Conservation (phyloP, 2,329 filamentous ascomycete genomes). For the Stylonectria norvegica region DNA sequence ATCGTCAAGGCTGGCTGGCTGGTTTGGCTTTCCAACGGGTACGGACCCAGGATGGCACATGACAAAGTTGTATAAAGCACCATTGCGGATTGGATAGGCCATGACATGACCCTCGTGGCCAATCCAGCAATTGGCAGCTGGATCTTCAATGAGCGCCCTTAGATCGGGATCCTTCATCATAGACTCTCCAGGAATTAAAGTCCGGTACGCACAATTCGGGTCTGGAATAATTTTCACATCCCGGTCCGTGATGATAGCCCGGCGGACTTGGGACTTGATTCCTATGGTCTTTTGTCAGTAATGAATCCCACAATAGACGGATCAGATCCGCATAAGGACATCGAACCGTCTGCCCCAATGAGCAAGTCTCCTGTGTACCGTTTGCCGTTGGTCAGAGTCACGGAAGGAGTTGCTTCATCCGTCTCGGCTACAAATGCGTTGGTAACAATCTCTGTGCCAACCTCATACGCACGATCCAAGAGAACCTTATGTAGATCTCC, state of each 20-base stretch:
- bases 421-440: background rate
- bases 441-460: background rate
- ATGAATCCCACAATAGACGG: background rate
- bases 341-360: constrained; percentile 60
- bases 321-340: constrained; percentile 41
- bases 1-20: background rate
- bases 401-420: background rate
- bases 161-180: constrained; percentile 47
- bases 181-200: constrained; percentile 51
- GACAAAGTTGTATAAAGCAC: constrained; percentile 61
- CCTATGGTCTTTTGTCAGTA: background rate
- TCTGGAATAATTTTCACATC: constrained; percentile 59
- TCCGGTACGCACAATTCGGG: constrained; percentile 61
- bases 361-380: constrained; percentile 27
- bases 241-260: constrained; percentile 54
- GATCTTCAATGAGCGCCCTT: constrained; percentile 48
- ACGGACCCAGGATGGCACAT: constrained; percentile 28
- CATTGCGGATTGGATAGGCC: constrained; percentile 57
- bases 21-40: background rate
- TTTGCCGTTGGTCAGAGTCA: background rate
- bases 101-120: constrained; percentile 59
- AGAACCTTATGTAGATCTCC: constrained; percentile 3
- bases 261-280: constrained; percentile 41
- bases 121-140: constrained; percentile 57
- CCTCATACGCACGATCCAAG: background rate